These are phyloP conservation scores for Chlorella sp. DNA, from an alignment of 139 green algal species.

Conservation along the genomic window DNA sequence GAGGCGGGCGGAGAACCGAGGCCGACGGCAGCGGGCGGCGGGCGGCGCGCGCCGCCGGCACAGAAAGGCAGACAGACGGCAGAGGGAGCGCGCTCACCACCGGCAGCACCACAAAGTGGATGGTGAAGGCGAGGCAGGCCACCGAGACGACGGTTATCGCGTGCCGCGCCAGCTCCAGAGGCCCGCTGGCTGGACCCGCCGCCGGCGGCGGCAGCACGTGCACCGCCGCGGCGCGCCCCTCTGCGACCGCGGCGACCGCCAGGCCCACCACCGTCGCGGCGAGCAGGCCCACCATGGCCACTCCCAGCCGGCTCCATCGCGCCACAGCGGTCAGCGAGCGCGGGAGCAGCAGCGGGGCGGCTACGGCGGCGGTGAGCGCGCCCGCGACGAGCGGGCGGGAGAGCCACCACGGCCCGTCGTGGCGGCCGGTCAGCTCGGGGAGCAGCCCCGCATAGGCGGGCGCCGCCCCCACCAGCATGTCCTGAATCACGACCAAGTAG, in stretches of 20 bases:
- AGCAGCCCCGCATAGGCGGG: conserved; percentile 21
- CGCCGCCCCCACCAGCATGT: conserved; percentile 28
- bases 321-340: conserved; percentile 32
- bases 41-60: too few relatives aligned
- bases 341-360: conserved; percentile 34
- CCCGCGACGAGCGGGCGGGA: conserved; percentile 5
- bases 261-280: conserved; percentile 21
- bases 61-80: too few relatives aligned
- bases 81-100: too few relatives aligned
- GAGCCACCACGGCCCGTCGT: conserved; percentile 23
- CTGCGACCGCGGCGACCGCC: conserved; percentile 8
- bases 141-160: conserved; percentile 20
- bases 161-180: too few relatives aligned
- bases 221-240: conserved; percentile 20
- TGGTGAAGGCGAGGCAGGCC: conserved; percentile 29
- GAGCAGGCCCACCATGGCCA: conserved; percentile 34
- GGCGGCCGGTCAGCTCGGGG: conserved; percentile 11
- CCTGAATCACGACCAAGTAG: conserved; percentile 41
- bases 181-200: conserved; percentile 7
- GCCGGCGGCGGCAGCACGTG: conserved; percentile 16
- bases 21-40: too few relatives aligned
- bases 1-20: too few relatives aligned
- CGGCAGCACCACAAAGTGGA: conserved; percentile 47
- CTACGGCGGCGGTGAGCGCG: conserved; percentile 1
- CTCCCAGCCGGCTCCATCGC: conserved; percentile 14